Evolutionary conservation across 352 stramenopile genomes (phyloP).

Genomic region (Globisporangium uncinulatum): DNA sequence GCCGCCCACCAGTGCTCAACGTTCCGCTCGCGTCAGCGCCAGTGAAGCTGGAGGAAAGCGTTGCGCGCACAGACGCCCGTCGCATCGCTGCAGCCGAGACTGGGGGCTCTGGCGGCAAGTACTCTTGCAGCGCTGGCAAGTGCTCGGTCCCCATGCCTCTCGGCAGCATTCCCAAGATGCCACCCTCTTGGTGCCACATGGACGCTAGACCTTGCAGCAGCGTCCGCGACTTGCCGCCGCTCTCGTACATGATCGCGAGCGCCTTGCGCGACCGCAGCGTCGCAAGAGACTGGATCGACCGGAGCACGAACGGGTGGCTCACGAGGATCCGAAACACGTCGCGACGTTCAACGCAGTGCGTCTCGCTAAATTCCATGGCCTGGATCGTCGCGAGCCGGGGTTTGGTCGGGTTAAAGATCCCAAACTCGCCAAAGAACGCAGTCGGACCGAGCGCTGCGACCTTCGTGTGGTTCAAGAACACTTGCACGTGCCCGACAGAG

Average conservation of each 20-base stretch:
- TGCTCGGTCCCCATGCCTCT: constrained; percentile 21
- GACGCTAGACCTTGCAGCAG: constrained; percentile 57
- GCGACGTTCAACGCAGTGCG: constrained; percentile 49
- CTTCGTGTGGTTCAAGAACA: constrained; percentile 53
- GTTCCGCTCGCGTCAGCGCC: neutral
- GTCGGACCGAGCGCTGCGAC: constrained; percentile 63
- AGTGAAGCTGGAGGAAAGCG: constrained; percentile 1
- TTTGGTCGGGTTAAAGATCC: constrained; percentile 64
- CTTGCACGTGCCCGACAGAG: constrained; percentile 69
- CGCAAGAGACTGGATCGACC: constrained; percentile 50
- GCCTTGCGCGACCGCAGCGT: constrained; percentile 50
- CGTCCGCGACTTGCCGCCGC: constrained; percentile 44
- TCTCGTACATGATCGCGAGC: constrained; percentile 48
- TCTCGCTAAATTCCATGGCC: constrained; percentile 76
- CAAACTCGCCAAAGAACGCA: constrained; percentile 79
- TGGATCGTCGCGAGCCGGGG: constrained; percentile 70
- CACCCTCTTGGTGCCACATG: constrained; percentile 48
- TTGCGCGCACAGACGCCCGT: constrained; percentile 10
- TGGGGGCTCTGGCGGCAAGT: constrained; percentile 7
- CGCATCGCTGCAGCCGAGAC: neutral
- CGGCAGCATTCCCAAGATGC: constrained; percentile 40
- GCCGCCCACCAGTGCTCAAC: neutral
- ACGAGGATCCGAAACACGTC: constrained; percentile 44
- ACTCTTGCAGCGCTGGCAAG: constrained; percentile 42
- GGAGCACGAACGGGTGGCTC: constrained; percentile 50